Conservation (phyloP, 1,139 yeast genomes). For the Geotrichum citri-aurantii region DNA sequence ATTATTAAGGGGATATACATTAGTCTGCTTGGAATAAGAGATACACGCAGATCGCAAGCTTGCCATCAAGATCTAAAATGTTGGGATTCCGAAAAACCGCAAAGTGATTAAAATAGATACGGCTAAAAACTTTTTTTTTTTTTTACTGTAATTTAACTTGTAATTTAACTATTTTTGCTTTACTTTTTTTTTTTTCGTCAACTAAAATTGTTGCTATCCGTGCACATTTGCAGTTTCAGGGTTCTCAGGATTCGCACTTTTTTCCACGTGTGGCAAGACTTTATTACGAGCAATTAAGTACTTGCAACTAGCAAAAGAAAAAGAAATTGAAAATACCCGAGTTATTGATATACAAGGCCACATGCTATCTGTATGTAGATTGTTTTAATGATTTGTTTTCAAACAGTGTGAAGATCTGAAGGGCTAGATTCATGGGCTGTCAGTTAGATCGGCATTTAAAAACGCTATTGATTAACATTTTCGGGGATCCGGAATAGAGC, state of each 20-base stretch:
- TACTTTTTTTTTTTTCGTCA: too few species aligned
- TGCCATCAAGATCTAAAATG: not conserved
- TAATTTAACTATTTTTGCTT: too few species aligned
- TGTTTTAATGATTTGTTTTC: not conserved
- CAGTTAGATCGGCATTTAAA: not conserved
- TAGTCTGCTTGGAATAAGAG: not conserved
- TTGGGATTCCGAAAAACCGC: not conserved
- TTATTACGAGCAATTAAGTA: not conserved
- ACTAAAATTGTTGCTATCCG: too few species aligned
- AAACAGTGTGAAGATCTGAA: not conserved
- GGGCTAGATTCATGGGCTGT: not conserved
- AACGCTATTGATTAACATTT: not conserved
- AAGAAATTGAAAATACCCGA: not conserved
- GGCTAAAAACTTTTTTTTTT: not conserved
- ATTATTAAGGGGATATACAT: not conserved
- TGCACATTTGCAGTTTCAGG: too few species aligned
- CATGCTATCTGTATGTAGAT: not conserved
- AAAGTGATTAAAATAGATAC: not conserved
- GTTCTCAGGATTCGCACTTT: too few species aligned
- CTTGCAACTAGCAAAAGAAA: not conserved
- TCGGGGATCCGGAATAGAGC: not conserved
- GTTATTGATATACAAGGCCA: not conserved
- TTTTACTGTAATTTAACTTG: too few species aligned
- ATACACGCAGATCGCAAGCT: not conserved
- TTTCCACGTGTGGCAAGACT: not conserved